Evolutionary conservation across 2,329 filamentous ascomycete species (phyloP).

Genomic region (Colletotrichum liriopes): DNA sequence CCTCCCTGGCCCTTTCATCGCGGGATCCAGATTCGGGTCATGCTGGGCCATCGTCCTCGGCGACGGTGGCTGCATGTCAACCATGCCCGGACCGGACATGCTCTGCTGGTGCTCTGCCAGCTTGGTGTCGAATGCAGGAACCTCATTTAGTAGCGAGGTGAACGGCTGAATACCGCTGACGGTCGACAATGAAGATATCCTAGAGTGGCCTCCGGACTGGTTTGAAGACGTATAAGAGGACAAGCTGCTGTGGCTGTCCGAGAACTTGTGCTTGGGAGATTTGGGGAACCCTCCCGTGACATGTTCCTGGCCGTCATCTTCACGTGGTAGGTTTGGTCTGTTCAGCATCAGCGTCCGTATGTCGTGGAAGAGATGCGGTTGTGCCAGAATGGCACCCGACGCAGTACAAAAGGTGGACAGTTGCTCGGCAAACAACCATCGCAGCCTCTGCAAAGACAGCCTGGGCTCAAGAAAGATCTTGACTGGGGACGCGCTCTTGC

Average conservation of each 20-base stretch:
- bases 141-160: conserved; percentile 54
- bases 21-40: conserved; percentile 32
- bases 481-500: neutral
- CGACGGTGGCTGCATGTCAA: conserved; percentile 46
- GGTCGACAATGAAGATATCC: conserved; percentile 69
- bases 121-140: conserved; percentile 56
- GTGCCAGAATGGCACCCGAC: neutral
- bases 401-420: neutral
- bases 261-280: conserved; percentile 59
- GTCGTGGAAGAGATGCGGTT: neutral
- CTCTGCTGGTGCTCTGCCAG: conserved; percentile 46
- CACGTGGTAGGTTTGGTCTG: conserved; percentile 43
- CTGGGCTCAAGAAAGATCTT: neutral
- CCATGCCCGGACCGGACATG: conserved; percentile 40
- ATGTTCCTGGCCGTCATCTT: conserved; percentile 40
- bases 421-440: neutral
- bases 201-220: conserved; percentile 64
- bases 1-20: conserved; percentile 37
- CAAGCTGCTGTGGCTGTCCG: conserved; percentile 68
- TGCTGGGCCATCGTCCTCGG: conserved; percentile 43
- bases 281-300: conserved; percentile 43
- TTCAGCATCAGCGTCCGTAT: conserved; percentile 43
- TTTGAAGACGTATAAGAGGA: conserved; percentile 65
- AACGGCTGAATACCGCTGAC: conserved; percentile 59
- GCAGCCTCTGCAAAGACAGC: neutral